A percentile compares a stretch with the other conserved stretches of the same genome.
Evolutionary conservation across 1,139 yeast genomes (phyloP).

Genomic region (Blastobotrys serpentis): DNA sequence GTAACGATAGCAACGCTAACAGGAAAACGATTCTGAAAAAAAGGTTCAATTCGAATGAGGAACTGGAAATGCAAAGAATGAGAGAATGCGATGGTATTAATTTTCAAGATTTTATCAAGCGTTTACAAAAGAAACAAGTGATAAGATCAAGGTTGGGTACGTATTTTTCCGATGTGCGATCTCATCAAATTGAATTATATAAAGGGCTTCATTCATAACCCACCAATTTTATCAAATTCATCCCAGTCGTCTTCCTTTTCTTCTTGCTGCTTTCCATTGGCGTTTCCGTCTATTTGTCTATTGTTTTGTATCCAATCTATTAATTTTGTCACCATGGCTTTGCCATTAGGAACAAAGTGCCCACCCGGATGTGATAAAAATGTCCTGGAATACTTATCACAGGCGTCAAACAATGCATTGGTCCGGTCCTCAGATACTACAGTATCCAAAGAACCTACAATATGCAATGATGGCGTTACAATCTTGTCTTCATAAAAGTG

Average conservation of each 20-base stretch:
- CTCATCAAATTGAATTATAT: constrained; percentile 10
- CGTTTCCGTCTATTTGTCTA: constrained; percentile 37
- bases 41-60: constrained; percentile 14
- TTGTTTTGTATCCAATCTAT: constrained; percentile 50
- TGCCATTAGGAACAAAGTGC: constrained; percentile 79
- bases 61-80: constrained; percentile 14
- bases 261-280: constrained; percentile 12
- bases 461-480: constrained; percentile 64
- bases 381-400: constrained; percentile 47
- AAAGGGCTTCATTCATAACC: constrained; percentile 1
- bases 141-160: constrained; percentile 12
- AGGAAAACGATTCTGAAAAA: constrained; percentile 19
- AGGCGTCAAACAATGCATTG: constrained; percentile 54
- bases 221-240: constrained; percentile 45
- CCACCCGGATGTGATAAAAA: constrained; percentile 77
- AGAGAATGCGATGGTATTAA: constrained; percentile 9
- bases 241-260: constrained; percentile 41
- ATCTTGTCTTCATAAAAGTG: constrained; percentile 48
- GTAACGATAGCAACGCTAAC: neutral
- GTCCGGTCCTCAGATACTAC: constrained; percentile 77
- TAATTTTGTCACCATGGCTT: constrained; percentile 57
- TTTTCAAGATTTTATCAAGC: constrained; percentile 12
- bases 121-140: constrained; percentile 10
- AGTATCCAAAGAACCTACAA: constrained; percentile 85
- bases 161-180: constrained; percentile 10